A percentile compares a stretch with the other conserved stretches of the same genome.
Conservation (phyloP, 208 protist genomes). For the Crithidia acanthocephali region DNA sequence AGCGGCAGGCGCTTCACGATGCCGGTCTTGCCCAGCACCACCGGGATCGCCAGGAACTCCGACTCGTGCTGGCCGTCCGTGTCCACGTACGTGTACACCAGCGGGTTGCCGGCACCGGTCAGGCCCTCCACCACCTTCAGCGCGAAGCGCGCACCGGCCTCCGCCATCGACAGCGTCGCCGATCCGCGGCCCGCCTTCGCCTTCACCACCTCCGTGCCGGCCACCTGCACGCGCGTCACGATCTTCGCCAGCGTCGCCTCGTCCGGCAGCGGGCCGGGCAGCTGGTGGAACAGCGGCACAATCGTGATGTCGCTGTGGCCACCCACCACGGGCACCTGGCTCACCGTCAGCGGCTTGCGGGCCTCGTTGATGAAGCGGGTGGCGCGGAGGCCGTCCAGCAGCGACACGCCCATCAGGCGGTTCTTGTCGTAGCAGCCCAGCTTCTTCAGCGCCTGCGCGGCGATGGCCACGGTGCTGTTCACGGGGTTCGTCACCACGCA, state of each 20-base stretch:
- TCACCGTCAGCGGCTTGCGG: slow-evolving; percentile 46
- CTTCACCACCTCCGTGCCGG: slow-evolving; percentile 96
- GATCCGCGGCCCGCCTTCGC: slow-evolving; percentile 96
- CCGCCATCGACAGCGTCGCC: slow-evolving; percentile 97
- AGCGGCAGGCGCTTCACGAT: slow-evolving; percentile 84
- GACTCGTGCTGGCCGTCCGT: slow-evolving; percentile 72
- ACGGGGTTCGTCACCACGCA: slow-evolving; percentile 97
- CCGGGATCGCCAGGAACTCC: slow-evolving; percentile 77
- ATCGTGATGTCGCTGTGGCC: slow-evolving; percentile 97
- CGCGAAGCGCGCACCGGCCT: slow-evolving; percentile 85
- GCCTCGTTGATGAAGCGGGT: slow-evolving; percentile 92
- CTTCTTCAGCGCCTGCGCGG: slow-evolving; percentile 92
- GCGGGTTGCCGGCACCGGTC: slow-evolving; percentile 59
- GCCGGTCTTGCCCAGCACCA: slow-evolving; percentile 75
- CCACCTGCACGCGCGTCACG: slow-evolving; percentile 92
- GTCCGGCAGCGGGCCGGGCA: slow-evolving; percentile 54
- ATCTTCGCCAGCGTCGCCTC: slow-evolving; percentile 71
- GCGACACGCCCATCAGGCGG: slow-evolving; percentile 92
- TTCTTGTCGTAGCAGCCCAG: slow-evolving; percentile 89
- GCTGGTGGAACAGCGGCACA: slow-evolving; percentile 92
- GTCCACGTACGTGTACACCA: slow-evolving; percentile 87
- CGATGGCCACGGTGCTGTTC: slow-evolving; percentile 97
- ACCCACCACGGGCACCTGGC: slow-evolving; percentile 91
- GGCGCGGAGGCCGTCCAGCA: slow-evolving; percentile 93
- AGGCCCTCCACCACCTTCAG: slow-evolving; percentile 76